phyloP scores from a whole-genome alignment of 2,329 filamentous ascomycete genomes.

The Fusarium succisae region DNA sequence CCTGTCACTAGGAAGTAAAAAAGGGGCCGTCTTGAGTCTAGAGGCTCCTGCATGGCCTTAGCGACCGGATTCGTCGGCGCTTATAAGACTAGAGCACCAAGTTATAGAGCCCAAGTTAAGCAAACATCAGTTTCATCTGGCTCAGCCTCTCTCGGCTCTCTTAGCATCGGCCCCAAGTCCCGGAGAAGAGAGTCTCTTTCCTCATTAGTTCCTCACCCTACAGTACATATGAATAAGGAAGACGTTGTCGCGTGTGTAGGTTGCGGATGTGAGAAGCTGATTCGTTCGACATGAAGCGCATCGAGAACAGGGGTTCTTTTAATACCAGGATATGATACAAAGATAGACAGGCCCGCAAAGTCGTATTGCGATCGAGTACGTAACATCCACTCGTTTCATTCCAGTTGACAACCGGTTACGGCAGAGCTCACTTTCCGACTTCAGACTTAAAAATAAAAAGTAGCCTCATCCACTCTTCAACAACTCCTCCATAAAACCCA shows the following conservation, averaged over 20 bases:
- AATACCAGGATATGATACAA: slow-evolving; percentile 5
- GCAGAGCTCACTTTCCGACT: neutral
- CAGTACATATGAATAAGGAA: neutral
- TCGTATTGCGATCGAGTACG: slow-evolving; percentile 17
- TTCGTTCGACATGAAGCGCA: slow-evolving; percentile 27
- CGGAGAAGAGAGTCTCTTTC: neutral
- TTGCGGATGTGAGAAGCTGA: slow-evolving; percentile 18
- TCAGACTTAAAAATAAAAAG: neutral
- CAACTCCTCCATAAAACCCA: slow-evolving; percentile 19
- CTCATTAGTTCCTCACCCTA: slow-evolving; percentile 2
- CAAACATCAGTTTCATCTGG: slow-evolving; percentile 23
- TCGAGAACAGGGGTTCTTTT: slow-evolving; percentile 9
- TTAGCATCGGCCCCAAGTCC: slow-evolving; percentile 9
- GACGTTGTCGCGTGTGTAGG: slow-evolving; percentile 24
- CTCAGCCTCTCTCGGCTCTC: slow-evolving; percentile 35
- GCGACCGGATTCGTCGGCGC: slow-evolving; percentile 36
- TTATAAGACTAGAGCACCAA: slow-evolving; percentile 6
- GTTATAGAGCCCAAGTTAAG: neutral
- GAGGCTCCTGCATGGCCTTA: slow-evolving; percentile 14
- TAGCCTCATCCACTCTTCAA: slow-evolving; percentile 1
- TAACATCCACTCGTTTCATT: slow-evolving; percentile 5
- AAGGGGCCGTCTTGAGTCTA: slow-evolving; percentile 22
- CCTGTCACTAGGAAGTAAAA: neutral
- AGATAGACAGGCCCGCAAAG: neutral
- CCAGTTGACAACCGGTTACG: neutral